Conservation (phyloP, 139 green algal species). For the Mesotaenium endlicherianum region DNA sequence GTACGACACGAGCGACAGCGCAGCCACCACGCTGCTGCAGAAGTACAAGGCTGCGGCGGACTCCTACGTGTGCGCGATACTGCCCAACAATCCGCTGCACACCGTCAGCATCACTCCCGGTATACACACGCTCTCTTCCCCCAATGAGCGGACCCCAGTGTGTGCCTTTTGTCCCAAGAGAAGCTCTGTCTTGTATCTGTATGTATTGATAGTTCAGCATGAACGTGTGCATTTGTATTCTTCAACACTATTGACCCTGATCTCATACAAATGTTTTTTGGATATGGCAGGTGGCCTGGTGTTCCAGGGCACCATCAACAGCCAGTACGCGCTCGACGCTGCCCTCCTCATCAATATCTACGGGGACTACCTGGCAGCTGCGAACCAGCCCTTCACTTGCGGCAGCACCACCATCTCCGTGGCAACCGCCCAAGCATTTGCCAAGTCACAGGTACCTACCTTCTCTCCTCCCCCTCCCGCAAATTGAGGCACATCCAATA, state of each 20-base stretch:
- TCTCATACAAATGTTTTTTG: too few relatives aligned
- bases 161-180: background rate
- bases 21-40: background rate
- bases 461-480: background rate
- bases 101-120: background rate
- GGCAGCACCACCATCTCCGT: background rate
- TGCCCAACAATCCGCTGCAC: constrained; percentile 10
- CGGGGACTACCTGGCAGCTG: constrained; percentile 12
- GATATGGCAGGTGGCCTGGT: constrained; percentile 20
- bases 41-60: background rate
- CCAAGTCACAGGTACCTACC: constrained; percentile 13
- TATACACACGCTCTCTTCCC: background rate
- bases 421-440: background rate
- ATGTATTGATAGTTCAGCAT: background rate
- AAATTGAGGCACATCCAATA: too few relatives aligned
- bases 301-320: constrained; percentile 21
- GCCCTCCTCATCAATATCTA: constrained; percentile 9
- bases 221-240: background rate
- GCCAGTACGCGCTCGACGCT: constrained; percentile 19
- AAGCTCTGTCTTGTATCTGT: background rate
- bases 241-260: background rate
- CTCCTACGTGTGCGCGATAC: background rate
- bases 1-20: too few relatives aligned
- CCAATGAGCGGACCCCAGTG: background rate
- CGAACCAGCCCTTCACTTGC: background rate